Evolutionary conservation across 176 grass and related monocot genomes (phyloP).

Genomic region (Oryza officinalis): DNA sequence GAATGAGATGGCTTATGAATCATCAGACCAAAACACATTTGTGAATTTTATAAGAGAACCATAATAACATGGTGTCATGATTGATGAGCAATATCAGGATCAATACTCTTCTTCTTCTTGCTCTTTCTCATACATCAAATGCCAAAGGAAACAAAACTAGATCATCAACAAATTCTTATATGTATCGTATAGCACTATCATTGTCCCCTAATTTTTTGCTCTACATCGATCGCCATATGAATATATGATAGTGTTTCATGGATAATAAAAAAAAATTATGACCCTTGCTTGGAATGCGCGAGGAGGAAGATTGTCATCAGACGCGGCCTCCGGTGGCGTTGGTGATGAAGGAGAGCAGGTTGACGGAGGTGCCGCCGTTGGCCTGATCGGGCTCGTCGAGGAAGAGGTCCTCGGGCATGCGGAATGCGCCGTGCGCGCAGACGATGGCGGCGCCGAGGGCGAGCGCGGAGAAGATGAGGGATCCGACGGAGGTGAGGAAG

Average conservation of each 20-base stretch:
- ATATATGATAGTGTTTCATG: not conserved
- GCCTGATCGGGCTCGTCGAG: constrained; percentile 62
- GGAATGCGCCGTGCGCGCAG: constrained; percentile 58
- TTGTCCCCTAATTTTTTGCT: not conserved
- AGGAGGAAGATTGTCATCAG: not conserved
- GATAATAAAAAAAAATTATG: not conserved
- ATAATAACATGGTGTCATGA: not conserved
- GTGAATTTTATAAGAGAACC: not conserved
- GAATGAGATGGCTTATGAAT: not conserved
- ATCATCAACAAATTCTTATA: not conserved
- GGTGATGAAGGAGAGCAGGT: constrained; percentile 53
- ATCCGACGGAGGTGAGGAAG: constrained; percentile 73
- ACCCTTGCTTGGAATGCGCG: not conserved
- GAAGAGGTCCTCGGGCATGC: constrained; percentile 67
- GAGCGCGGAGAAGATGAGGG: constrained; percentile 72
- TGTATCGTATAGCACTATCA: not conserved
- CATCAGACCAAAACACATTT: not conserved
- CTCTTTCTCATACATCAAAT: too few species aligned
- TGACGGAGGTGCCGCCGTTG: constrained; percentile 9
- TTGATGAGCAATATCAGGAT: not conserved
- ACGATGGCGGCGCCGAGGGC: constrained; percentile 47
- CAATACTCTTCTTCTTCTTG: too few species aligned
- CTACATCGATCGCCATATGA: not conserved
- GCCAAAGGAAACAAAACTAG: constrained; percentile 21
- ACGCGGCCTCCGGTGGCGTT: constrained; percentile 41